Conservation (phyloP, 495 filamentous ascomycete genomes). For the Evernia prunastri region DNA sequence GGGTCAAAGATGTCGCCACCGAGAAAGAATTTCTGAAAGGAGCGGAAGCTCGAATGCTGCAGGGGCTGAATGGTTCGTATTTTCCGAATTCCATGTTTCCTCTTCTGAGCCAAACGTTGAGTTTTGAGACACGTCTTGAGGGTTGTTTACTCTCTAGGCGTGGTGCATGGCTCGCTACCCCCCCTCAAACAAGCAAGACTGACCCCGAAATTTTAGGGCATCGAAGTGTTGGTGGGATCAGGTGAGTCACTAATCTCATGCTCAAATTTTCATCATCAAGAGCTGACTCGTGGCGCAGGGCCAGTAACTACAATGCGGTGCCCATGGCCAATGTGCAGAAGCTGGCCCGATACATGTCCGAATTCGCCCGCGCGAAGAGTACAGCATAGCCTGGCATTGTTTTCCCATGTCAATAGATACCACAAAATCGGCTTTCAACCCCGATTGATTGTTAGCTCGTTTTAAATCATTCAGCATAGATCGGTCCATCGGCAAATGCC, state of each 20-base stretch:
- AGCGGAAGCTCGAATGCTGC: constrained; percentile 54
- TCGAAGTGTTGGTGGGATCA: constrained; percentile 63
- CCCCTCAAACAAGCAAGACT: no score
- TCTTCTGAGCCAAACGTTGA: no score
- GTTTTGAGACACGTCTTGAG: no score
- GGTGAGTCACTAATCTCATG: background rate
- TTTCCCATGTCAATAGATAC: background rate
- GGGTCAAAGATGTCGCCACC: constrained; percentile 56
- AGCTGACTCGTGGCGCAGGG: background rate
- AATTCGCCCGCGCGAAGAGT: constrained; percentile 40
- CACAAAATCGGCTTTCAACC: no score
- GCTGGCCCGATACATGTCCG: constrained; percentile 50
- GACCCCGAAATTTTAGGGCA: background rate
- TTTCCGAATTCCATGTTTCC: no score
- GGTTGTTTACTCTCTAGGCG: no score
- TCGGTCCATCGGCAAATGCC: no score
- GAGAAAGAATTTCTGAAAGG: constrained; percentile 76
- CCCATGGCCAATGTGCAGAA: constrained; percentile 51
- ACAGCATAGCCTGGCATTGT: background rate
- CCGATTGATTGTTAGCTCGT: no score
- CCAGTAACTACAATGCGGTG: constrained; percentile 54
- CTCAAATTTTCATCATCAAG: background rate
- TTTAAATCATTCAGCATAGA: no score
- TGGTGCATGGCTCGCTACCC: no score
- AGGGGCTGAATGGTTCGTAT: constrained; percentile 52